Evolutionary conservation across 306 rosid genomes (phyloP).

Genomic region (Quercus bicolor): DNA sequence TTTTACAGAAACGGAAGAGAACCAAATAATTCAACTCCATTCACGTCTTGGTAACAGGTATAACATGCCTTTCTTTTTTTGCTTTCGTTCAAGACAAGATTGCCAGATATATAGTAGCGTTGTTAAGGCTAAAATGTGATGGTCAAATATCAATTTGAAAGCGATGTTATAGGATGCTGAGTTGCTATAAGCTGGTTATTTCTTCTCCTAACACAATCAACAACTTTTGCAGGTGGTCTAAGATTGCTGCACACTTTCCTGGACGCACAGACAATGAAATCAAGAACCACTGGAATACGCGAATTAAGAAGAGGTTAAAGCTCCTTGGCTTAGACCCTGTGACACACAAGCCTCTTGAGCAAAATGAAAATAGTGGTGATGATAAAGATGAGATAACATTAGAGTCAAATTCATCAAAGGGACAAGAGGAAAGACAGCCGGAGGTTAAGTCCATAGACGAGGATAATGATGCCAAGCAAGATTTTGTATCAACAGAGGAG

Average conservation of each 20-base stretch:
- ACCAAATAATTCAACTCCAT: constrained; percentile 85
- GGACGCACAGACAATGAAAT: constrained; percentile 96
- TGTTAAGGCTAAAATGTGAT: not conserved
- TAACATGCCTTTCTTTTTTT: not conserved
- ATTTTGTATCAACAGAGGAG: constrained; percentile 16
- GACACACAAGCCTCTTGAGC: constrained; percentile 44
- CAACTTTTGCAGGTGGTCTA: constrained; percentile 73
- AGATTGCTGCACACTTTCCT: constrained; percentile 90
- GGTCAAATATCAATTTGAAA: not conserved
- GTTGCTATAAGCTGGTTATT: not conserved
- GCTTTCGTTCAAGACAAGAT: not conserved
- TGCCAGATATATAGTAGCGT: not conserved
- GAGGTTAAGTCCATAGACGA: constrained; percentile 11
- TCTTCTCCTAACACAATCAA: constrained; percentile 5
- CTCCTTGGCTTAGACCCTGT: constrained; percentile 60
- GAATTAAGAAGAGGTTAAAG: constrained; percentile 87
- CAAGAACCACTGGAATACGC: constrained; percentile 94
- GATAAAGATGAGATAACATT: constrained; percentile 9
- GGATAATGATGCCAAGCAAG: constrained; percentile 16
- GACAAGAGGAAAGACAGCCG: constrained; percentile 13
- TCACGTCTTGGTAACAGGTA: constrained; percentile 92
- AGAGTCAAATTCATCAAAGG: constrained; percentile 16
- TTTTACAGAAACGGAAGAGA: constrained; percentile 82
- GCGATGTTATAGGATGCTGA: not conserved
- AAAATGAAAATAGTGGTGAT: constrained; percentile 22